phyloP scores from a whole-genome alignment of 2,329 filamentous ascomycete species.

The Neopestalotiopsis clavispora region DNA sequence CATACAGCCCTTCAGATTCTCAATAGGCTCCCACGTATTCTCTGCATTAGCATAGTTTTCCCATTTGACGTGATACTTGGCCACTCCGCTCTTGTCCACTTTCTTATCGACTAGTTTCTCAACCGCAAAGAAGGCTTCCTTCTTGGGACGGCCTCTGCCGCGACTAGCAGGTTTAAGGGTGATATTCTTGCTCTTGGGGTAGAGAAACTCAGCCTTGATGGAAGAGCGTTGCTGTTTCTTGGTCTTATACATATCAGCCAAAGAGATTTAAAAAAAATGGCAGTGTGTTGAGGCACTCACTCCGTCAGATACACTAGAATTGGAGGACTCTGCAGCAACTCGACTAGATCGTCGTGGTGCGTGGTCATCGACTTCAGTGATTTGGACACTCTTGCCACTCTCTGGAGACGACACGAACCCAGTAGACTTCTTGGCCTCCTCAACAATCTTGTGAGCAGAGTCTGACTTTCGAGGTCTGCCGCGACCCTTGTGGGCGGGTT shows the following conservation, averaged over 20 bases:
- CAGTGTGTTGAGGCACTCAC: background rate
- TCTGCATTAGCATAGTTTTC: background rate
- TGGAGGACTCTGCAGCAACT: background rate
- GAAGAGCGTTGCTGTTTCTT: background rate
- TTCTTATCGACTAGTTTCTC: slow-evolving; percentile 10
- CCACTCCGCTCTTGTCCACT: background rate
- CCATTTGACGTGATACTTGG: slow-evolving; percentile 8
- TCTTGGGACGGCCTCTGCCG: background rate
- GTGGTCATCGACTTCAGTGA: background rate
- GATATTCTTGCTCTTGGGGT: background rate
- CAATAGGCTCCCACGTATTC: slow-evolving; percentile 12
- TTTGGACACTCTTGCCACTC: background rate
- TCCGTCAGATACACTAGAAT: background rate
- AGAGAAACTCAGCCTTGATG: background rate
- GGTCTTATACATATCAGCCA: background rate
- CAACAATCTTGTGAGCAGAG: background rate
- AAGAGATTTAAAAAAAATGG: background rate
- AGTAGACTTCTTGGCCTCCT: background rate
- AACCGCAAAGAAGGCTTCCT: background rate
- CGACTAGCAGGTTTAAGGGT: background rate
- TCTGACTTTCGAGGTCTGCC: background rate
- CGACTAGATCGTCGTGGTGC: background rate
- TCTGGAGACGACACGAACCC: background rate
- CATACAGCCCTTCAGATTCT: slow-evolving; percentile 2
- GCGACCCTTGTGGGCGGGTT: background rate